phyloP scores from a whole-genome alignment of 2,329 filamentous ascomycete genomes.

The Colletotrichum gloeosporioides region DNA sequence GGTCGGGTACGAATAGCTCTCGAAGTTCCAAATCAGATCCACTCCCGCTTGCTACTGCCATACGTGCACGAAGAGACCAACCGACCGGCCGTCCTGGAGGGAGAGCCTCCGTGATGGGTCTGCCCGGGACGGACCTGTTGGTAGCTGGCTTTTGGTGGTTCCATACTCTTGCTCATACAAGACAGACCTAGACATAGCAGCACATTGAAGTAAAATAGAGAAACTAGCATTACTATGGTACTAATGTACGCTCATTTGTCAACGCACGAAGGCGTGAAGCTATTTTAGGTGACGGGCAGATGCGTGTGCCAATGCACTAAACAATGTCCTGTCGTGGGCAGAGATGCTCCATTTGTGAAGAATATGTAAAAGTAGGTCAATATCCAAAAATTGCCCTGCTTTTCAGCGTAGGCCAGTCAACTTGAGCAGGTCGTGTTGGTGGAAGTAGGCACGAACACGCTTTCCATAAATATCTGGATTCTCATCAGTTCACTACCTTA shows the following conservation, averaged over 20 bases:
- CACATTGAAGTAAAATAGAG: background rate
- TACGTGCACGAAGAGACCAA: background rate
- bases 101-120: background rate
- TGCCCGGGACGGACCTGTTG: background rate
- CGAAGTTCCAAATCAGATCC: background rate
- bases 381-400: background rate
- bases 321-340: background rate
- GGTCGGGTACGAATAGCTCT: background rate
- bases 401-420: constrained; percentile 40
- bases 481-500: background rate
- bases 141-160: background rate
- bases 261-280: background rate
- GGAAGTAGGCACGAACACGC: constrained; percentile 75
- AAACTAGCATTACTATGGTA: background rate
- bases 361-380: background rate
- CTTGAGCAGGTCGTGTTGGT: constrained; percentile 74
- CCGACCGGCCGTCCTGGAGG: background rate
- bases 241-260: background rate
- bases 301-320: background rate
- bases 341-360: background rate
- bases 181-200: background rate
- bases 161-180: background rate
- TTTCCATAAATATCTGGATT: constrained; percentile 77
- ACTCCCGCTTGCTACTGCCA: background rate
- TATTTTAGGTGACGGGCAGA: background rate